phyloP scores from a whole-genome alignment of 805 yeast species.

The Brettanomyces nanus region DNA sequence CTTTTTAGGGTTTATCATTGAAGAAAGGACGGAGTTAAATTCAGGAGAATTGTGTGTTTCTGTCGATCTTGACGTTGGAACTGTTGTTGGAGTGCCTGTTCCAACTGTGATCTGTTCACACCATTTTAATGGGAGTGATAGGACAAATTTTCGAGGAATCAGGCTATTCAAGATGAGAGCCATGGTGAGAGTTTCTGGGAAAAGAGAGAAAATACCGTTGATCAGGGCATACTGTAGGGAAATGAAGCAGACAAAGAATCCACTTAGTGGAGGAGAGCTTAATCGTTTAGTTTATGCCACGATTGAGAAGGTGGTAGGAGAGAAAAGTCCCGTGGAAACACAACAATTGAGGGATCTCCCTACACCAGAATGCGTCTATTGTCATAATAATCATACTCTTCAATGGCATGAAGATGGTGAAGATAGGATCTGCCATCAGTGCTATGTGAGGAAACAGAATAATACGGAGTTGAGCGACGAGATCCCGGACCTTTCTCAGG shows the following conservation, averaged over 20 bases:
- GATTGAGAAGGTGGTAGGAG: not conserved
- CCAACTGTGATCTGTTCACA: constrained; percentile 38
- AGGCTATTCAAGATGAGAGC: not conserved
- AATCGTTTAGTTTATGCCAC: constrained; percentile 6
- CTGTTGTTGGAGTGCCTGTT: constrained; percentile 29
- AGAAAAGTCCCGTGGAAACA: not conserved
- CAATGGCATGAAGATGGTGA: constrained; percentile 14
- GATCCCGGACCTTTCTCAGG: constrained; percentile 16
- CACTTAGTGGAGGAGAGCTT: constrained; percentile 7
- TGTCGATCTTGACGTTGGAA: constrained; percentile 8
- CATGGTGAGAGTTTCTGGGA: constrained; percentile 14
- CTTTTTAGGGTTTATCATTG: constrained; percentile 46
- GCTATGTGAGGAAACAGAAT: constrained; percentile 18
- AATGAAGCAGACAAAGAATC: constrained; percentile 9
- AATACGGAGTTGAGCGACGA: constrained; percentile 16
- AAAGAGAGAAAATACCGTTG: constrained; percentile 29
- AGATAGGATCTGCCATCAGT: constrained; percentile 19
- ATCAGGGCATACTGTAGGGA: constrained; percentile 34
- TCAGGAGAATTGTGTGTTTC: not conserved
- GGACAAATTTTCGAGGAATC: not conserved
- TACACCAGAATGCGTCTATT: constrained; percentile 11
- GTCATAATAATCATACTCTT: constrained; percentile 14
- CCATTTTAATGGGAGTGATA: constrained; percentile 20
- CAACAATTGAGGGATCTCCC: not conserved
- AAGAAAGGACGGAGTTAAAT: constrained; percentile 14